Percentiles rank a stretch among this genome's conserved stretches.
These are phyloP conservation scores for Rhodotorula sp. DNA, from an alignment of 1,284 basidiomycete genomes.

Conservation along the genomic window DNA sequence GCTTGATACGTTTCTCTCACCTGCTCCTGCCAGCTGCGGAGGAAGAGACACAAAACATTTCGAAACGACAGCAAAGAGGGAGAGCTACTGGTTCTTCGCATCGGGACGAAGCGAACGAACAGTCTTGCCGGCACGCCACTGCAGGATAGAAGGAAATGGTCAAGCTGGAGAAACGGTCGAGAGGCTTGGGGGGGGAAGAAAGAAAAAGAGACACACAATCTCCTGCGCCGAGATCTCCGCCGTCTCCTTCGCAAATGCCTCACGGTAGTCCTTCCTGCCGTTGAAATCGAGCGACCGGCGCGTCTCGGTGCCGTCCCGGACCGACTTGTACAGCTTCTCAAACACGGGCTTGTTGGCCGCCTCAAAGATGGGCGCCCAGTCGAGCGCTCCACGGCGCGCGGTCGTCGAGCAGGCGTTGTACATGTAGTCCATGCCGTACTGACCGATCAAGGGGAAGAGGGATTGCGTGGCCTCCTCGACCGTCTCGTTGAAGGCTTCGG, in stretches of 20 bases:
- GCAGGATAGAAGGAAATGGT: background rate
- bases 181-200: background rate
- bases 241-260: constrained; percentile 90
- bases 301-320: constrained; percentile 92
- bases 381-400: constrained; percentile 80
- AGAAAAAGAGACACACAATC: background rate
- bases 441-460: constrained; percentile 93
- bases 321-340: constrained; percentile 90
- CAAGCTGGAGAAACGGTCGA: background rate
- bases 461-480: constrained; percentile 99
- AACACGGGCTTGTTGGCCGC: constrained; percentile 83
- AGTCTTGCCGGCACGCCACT: constrained; percentile 83
- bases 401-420: constrained; percentile 85
- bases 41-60: background rate
- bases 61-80: background rate
- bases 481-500: constrained; percentile 99
- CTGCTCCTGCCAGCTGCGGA: no score
- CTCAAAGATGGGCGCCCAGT: constrained; percentile 99
- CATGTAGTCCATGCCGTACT: constrained; percentile 95
- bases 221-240: constrained; percentile 85
- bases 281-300: constrained; percentile 97
- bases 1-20: no score
- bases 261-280: constrained; percentile 84
- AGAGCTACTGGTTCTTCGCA: constrained; percentile 1
- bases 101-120: constrained; percentile 50